A percentile compares a stretch with the other conserved stretches of the same genome.
These are phyloP conservation scores for Vanilla planifolia DNA, from an alignment of 106 monocot genomes.

Conservation along the genomic window DNA sequence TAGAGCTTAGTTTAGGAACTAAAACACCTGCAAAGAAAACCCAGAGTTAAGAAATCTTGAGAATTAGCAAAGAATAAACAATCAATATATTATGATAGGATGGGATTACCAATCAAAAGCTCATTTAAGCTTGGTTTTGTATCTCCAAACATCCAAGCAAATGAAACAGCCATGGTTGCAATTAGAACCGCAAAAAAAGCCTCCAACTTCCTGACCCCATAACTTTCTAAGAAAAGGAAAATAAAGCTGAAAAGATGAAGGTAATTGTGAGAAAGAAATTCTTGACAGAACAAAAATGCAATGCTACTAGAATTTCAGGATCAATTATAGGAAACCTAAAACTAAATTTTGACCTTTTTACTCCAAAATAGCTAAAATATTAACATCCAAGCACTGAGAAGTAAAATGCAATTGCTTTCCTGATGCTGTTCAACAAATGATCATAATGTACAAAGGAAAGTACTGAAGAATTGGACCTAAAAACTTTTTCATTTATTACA, in stretches of 20 bases:
- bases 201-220: slow-evolving; percentile 93
- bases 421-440: too few species aligned
- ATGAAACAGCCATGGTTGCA: slow-evolving; percentile 73
- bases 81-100: not conserved
- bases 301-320: too few species aligned
- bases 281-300: too few species aligned
- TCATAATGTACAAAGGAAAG: too few species aligned
- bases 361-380: too few species aligned
- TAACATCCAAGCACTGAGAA: too few species aligned
- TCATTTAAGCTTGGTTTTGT: slow-evolving; percentile 76
- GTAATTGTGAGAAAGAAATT: too few species aligned
- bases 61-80: not conserved
- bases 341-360: too few species aligned
- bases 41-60: not conserved
- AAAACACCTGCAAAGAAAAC: slow-evolving; percentile 42
- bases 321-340: too few species aligned
- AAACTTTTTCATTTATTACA: too few species aligned
- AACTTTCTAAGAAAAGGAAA: slow-evolving; percentile 87
- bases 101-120: slow-evolving; percentile 55
- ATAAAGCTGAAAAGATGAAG: slow-evolving; percentile 53
- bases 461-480: too few species aligned
- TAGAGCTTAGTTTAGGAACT: slow-evolving; percentile 73
- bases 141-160: slow-evolving; percentile 88
- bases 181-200: slow-evolving; percentile 84
- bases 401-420: too few species aligned